Conservation (phyloP, 495 filamentous ascomycete species). For the Aspergillus saccharolyticus region DNA sequence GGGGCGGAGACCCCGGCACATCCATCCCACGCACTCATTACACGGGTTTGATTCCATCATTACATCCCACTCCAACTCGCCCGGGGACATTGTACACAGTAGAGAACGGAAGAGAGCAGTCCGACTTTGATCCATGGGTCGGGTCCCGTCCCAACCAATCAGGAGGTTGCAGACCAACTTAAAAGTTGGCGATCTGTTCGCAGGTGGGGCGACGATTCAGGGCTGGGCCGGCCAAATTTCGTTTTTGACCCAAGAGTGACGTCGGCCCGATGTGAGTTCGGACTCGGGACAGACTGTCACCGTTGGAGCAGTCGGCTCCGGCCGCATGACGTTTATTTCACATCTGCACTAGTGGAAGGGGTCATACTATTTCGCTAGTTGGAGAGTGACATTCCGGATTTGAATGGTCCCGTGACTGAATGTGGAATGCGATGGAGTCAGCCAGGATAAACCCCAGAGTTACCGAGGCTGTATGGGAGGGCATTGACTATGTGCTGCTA, state of each 20-base stretch:
- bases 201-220: not conserved
- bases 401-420: not conserved
- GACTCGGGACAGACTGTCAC: not conserved
- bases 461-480: not conserved
- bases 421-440: not conserved
- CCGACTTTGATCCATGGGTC: not conserved
- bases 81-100: not conserved
- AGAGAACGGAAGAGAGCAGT: not conserved
- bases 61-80: not conserved
- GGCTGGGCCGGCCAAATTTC: not conserved
- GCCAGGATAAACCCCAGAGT: not conserved
- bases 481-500: not conserved
- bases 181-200: not conserved
- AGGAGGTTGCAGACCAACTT: not conserved
- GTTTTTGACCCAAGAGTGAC: not conserved
- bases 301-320: not conserved
- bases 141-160: not conserved
- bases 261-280: not conserved
- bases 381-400: not conserved
- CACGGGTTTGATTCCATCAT: not conserved
- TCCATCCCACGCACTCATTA: not conserved
- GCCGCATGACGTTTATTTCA: not conserved
- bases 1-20: no score
- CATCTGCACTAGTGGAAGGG: not conserved
- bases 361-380: not conserved